Evolutionary conservation across 2,329 filamentous ascomycete species (phyloP), one percentile per base, ranked within the genome.

Genomic region (Clarireedia monteithiana): DNA sequence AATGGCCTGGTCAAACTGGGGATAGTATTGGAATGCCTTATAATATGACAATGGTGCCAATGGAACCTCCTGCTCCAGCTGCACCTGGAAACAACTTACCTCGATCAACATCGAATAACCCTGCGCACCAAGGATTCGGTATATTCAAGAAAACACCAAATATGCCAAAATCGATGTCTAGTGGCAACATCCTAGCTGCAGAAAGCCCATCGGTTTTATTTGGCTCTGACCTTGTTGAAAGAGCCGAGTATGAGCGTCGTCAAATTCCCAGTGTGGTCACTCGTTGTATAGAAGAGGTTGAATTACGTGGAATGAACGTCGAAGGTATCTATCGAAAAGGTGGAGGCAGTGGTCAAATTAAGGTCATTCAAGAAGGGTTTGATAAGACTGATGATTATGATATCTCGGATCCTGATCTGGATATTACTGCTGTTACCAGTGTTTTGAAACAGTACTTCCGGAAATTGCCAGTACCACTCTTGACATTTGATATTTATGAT

Each of bases 301-400:
- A 99, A 71, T 75, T 94, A 23, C 85, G 94, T 69, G 94, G 92
- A 72, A 96, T 99, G 89, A 91, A 97, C 66, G 83, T 95, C 64
- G 94, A 97, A 74, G 94, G 94, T 60, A 95, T 99, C 65, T 99
- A 99, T 74, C 85, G 94, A 67, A 99, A 99, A 78, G 96, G 91
- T 50, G 94, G 94, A 56, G 94, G 91, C 63, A 91, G 88, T 66
- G 90, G 89, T 7, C 90, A 95, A 70, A 88, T 96, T 69, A 95
- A 95, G 71, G 79, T 82, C 66, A 89, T 99, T 64, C 89, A 92
- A 67, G 88, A 91, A 63, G 91, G 91, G 12, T 97, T 99, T 69
- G 91, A 96, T 70, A 86, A 85, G 70, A 86, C 82, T 58, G 82
- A 88, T 61, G 89, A 92, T 67, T 94, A 84, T 68, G 92, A 97